Evolutionary conservation across 1,139 yeast species (phyloP), one percentile per base, ranked within the genome.

Genomic region (Debaryomycetaceae sp.): DNA sequence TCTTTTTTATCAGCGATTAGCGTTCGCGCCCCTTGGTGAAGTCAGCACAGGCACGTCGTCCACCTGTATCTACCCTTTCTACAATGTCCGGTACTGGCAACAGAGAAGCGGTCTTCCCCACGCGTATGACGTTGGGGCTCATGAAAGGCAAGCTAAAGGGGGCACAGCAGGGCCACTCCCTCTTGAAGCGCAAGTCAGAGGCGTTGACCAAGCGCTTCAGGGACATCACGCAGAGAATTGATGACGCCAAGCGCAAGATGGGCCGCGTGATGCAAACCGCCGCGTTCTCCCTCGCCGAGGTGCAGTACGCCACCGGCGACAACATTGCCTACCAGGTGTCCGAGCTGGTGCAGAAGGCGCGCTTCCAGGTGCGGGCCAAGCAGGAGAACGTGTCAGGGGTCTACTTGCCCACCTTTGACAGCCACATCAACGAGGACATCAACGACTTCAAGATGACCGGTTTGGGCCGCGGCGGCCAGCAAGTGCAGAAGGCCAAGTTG

Each of bases 211-310:
- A 89, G 56, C 71, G 98, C 49, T 91, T 91, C 63, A 78, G 98
- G 58, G 98, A 91, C 45, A 91, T 91, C 51, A 88, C 97, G 22
- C 83, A 76, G 53, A 69, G 96, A 55, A 91, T 91, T 51, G 96
- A 91, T 56, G 96, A 89, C 45, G 86, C 97, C 31, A 91, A 91
- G 61, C 77, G 91, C 46, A 91, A 89, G 67, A 91, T 91, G 98
- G 98, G 97, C 29, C 72, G 93, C 43, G 96, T 91, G 26, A 91
- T 91, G 97, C 98, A 91, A 56, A 84, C 95, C 0, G 98, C 98
- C 1, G 94, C 97, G 0, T 91, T 91, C 55, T 89, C 97, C 9
- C 71, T 91, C 46, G 97, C 98, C 2, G 98, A 91, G 56, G 97
- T 91, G 30, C 83, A 91, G 31, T 91, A 91, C 52, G 98, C 98